Evolutionary conservation across 441 rosid genomes (phyloP).

Genomic region (Daphne laureola): DNA sequence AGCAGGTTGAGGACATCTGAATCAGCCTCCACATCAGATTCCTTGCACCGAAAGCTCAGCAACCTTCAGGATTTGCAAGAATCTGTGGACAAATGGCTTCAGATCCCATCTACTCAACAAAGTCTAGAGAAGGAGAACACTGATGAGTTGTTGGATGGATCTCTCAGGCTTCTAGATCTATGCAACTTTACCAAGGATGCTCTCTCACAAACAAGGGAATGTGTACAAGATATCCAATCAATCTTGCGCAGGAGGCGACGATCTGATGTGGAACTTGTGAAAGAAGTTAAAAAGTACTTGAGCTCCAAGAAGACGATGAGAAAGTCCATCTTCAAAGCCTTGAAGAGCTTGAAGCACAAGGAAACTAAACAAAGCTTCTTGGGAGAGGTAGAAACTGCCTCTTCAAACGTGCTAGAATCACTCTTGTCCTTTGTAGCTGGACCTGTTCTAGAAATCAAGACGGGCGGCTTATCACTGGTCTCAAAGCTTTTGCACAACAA

Average conservation of each 20-base stretch:
- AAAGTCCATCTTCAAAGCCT: constrained; percentile 23
- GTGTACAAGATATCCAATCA: constrained; percentile 19
- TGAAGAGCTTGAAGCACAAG: constrained; percentile 18
- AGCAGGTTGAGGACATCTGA: constrained; percentile 18
- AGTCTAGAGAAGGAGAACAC: constrained; percentile 16
- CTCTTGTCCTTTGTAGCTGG: constrained; percentile 1
- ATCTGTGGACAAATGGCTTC: constrained; percentile 25
- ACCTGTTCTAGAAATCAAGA: neutral
- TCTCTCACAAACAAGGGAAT: constrained; percentile 20
- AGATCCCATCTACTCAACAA: constrained; percentile 21
- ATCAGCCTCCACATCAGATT: constrained; percentile 23
- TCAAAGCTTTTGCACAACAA: constrained; percentile 25
- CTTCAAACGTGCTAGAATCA: neutral
- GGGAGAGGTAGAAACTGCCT: neutral
- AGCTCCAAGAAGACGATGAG: constrained; percentile 24
- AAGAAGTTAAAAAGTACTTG: constrained; percentile 25
- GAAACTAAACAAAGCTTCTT: constrained; percentile 19
- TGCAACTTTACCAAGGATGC: constrained; percentile 27
- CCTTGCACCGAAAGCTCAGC: constrained; percentile 15
- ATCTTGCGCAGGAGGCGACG: constrained; percentile 23
- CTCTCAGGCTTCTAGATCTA: constrained; percentile 26
- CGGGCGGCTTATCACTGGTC: neutral
- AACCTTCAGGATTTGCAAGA: constrained; percentile 37
- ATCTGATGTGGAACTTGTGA: constrained; percentile 5
- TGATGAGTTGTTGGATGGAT: constrained; percentile 27